phyloP scores from a whole-genome alignment of 371 early-diverging fungal genomes.

The Rhizopus stolonifer region DNA sequence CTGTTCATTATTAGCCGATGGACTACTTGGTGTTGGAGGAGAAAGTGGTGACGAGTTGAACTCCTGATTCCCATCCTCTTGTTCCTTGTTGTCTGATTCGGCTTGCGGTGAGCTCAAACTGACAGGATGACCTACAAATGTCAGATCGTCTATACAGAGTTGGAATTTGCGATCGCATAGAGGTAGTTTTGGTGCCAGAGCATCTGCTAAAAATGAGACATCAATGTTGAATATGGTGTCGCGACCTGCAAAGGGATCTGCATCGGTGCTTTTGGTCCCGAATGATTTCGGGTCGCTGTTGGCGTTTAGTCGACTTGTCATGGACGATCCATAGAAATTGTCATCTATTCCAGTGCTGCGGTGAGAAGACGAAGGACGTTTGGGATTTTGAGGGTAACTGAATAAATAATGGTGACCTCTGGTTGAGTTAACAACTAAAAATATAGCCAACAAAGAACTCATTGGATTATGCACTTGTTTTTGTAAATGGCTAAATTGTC shows the following conservation, averaged over 20 bases:
- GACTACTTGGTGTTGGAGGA: slow-evolving; percentile 1
- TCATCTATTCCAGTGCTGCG: background rate
- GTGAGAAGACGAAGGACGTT: slow-evolving; percentile 25
- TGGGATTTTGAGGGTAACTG: slow-evolving; percentile 59
- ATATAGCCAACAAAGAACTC: slow-evolving; percentile 52
- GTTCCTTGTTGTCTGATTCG: slow-evolving; percentile 6
- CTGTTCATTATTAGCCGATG: slow-evolving; percentile 34
- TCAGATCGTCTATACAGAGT: slow-evolving; percentile 75
- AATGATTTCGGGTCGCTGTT: background rate
- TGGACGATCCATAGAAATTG: slow-evolving; percentile 9
- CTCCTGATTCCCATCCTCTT: background rate
- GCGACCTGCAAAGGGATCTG: slow-evolving; percentile 39
- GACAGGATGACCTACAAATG: slow-evolving; percentile 74
- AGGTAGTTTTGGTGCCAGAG: slow-evolving; percentile 72
- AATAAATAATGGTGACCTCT: slow-evolving; percentile 73
- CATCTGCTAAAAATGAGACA: slow-evolving; percentile 66
- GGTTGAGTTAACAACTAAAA: slow-evolving; percentile 70
- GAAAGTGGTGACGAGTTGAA: background rate
- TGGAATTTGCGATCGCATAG: slow-evolving; percentile 77
- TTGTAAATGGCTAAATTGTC: background rate
- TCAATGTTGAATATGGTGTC: slow-evolving; percentile 68
- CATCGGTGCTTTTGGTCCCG: background rate
- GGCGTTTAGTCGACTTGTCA: background rate
- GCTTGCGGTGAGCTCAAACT: slow-evolving; percentile 47
- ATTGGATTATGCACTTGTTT: slow-evolving; percentile 8